Conservation (phyloP, 257 asterid genomes). For the Verbascum thapsus region DNA sequence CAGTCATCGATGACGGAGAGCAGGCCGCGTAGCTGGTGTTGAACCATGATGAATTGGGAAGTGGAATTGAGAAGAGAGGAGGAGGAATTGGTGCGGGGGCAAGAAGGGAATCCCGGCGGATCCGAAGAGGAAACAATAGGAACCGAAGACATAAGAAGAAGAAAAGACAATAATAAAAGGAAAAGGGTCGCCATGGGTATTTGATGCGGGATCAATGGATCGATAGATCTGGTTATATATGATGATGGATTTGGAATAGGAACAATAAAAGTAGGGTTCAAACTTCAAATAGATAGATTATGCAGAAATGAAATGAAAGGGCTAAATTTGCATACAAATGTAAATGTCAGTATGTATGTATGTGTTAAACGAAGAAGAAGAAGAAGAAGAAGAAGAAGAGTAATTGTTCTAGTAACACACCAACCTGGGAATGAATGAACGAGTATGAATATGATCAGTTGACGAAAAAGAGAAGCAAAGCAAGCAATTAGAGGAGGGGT, state of each 20-base stretch:
- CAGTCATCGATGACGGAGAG: conserved; percentile 68
- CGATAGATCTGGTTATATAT: conserved; percentile 41
- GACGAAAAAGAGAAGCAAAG: too few relatives aligned
- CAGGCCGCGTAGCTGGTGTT: conserved; percentile 91
- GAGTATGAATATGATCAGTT: too few relatives aligned
- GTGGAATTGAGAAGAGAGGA: conserved; percentile 65
- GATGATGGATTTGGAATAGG: conserved; percentile 32
- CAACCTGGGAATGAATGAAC: too few relatives aligned
- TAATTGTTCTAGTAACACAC: too few relatives aligned
- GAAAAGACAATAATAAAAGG: conserved; percentile 31
- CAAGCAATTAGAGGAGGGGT: too few relatives aligned
- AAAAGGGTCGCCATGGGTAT: conserved; percentile 40
- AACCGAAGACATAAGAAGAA: conserved; percentile 30
- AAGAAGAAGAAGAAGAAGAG: not conserved
- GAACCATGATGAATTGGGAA: conserved; percentile 83
- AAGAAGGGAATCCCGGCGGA: conserved; percentile 49
- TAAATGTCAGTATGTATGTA: too few relatives aligned
- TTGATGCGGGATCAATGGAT: conserved; percentile 36
- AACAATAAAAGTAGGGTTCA: not conserved
- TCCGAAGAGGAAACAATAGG: conserved; percentile 46
- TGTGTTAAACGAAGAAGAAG: not conserved
- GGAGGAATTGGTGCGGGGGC: conserved; percentile 57
- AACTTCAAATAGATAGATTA: too few relatives aligned
- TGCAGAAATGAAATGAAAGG: not conserved
- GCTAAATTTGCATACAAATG: conserved; percentile 22